phyloP scores from a whole-genome alignment of 169 alveolate species.

The Plasmodium relictum region DNA sequence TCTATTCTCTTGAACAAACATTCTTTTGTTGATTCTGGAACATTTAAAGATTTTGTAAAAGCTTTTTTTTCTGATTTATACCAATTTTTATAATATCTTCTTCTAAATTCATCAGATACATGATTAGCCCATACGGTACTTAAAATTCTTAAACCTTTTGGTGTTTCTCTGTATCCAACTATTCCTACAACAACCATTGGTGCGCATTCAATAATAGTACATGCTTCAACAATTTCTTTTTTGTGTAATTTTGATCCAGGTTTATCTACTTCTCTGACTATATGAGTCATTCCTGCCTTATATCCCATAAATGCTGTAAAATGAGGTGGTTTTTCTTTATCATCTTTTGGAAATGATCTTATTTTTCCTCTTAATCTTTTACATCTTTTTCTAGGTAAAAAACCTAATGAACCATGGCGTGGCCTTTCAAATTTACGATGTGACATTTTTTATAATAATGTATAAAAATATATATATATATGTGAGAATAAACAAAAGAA shows the following conservation, averaged over 20 bases:
- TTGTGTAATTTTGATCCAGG: conserved; percentile 99
- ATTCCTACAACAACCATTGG: conserved; percentile 99
- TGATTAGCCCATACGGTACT: conserved; percentile 99
- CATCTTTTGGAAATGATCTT: conserved; percentile 98
- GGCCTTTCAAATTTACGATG: conserved; percentile 99
- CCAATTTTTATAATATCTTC: conserved; percentile 99
- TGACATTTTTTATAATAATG: conserved; percentile 92
- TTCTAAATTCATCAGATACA: conserved; percentile 96
- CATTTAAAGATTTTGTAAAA: conserved; percentile 96
- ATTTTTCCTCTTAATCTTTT: conserved; percentile 92
- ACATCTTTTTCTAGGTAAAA: conserved; percentile 98
- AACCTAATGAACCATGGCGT: conserved; percentile 99
- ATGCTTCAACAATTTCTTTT: conserved; percentile 99
- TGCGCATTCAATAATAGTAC: conserved; percentile 98
- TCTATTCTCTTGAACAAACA: conserved; percentile 94
- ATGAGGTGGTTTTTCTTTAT: conserved; percentile 96
- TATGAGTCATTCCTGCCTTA: conserved; percentile 99
- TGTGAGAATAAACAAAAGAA: neutral
- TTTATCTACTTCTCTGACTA: conserved; percentile 98
- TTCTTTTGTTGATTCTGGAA: conserved; percentile 92
- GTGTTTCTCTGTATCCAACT: conserved; percentile 99
- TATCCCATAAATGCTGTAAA: conserved; percentile 99
- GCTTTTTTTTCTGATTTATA: conserved; percentile 98
- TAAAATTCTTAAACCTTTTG: conserved; percentile 98
- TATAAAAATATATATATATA: neutral